Base-by-base conservation (phyloP, 495 filamentous ascomycete species). In the Podospora pseudopauciseta region DNA sequence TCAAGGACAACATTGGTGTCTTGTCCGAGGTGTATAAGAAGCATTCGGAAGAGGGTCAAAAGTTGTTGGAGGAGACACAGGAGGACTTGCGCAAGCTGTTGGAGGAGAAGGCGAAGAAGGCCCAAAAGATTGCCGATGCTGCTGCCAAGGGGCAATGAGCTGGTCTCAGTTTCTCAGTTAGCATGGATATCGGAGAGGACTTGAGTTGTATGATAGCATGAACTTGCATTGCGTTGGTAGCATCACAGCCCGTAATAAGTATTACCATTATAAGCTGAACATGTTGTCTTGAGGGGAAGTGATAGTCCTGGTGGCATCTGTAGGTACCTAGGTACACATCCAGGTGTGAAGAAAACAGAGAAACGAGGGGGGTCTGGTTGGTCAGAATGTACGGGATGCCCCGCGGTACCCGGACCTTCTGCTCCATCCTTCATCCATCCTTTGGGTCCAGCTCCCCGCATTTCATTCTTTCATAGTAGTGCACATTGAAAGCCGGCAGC, bases 41-140 rank as follows among this genome's bases (percentile, higher is more conserved):
- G 77, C 84, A 87, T 71, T 85, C 86, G 20, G 75, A 82, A 23
- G 86, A 91, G 68, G 88, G 86, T 5, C 79, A 89, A 79, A 78
- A 84, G 70, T 77, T 91, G 7, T 69, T 87, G 18, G 85, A 87
- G 74, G 87, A 88, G 71, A 86, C 89, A 1, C 72, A 85, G 39
- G 73, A 83, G 28, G 89, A 92, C 60, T 68, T 85, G 16, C 67
- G 76, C 67, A 69, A 81, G 65, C 71, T 83, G 27, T 60, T 85
- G 7, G 73, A 76, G 64, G 80, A 81, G 67, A 77, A 79, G 73
- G 77, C 76, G 13, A 69, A 77, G 54, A 78, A 81, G 74, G 80
- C 76, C 1, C 73, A 83, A 66, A 76, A 80, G 64, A 77, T 83
- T 62, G 74, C 72, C 3, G 76, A 82, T 4, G 75, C 73, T 62